These are phyloP conservation scores for Dothistroma pini DNA, from an alignment of 2,329 filamentous ascomycete genomes.

Conservation along the genomic window DNA sequence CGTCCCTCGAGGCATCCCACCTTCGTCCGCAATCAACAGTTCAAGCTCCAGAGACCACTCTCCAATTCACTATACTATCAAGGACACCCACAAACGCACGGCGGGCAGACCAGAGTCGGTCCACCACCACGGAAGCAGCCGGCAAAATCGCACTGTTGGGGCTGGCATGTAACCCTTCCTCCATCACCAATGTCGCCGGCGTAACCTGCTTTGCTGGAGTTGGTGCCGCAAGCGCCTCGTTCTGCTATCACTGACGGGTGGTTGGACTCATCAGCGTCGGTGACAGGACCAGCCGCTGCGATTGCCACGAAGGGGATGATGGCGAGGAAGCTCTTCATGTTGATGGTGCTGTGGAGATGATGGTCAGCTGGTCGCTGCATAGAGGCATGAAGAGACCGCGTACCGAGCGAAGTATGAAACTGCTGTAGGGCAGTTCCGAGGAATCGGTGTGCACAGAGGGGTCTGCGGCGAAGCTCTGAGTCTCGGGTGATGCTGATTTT, in stretches of 20 bases:
- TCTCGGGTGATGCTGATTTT: too few relatives aligned
- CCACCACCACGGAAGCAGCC: background rate
- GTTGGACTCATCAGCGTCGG: background rate
- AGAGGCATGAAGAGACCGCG: too few relatives aligned
- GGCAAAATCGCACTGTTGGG: background rate
- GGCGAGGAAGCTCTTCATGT: background rate
- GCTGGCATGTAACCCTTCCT: background rate
- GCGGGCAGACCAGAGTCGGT: background rate
- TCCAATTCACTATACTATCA: too few relatives aligned
- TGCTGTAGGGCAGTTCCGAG: too few relatives aligned
- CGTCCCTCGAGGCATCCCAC: background rate
- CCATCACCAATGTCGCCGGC: background rate
- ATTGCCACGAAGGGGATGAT: background rate
- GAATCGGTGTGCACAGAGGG: too few relatives aligned
- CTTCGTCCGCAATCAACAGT: background rate
- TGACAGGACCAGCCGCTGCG: background rate
- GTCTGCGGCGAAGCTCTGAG: too few relatives aligned
- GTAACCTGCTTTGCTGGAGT: background rate
- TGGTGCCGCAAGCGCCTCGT: background rate
- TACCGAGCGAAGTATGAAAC: too few relatives aligned
- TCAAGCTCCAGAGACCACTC: too few relatives aligned
- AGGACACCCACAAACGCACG: too few relatives aligned
- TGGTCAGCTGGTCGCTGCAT: too few relatives aligned
- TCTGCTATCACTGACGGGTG: background rate
- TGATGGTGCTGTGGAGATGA: background rate